Percentiles rank a stretch among this genome's conserved stretches.
These are phyloP conservation scores for Trametes sp. DNA, from an alignment of 1,284 basidiomycete species.

Conservation along the genomic window DNA sequence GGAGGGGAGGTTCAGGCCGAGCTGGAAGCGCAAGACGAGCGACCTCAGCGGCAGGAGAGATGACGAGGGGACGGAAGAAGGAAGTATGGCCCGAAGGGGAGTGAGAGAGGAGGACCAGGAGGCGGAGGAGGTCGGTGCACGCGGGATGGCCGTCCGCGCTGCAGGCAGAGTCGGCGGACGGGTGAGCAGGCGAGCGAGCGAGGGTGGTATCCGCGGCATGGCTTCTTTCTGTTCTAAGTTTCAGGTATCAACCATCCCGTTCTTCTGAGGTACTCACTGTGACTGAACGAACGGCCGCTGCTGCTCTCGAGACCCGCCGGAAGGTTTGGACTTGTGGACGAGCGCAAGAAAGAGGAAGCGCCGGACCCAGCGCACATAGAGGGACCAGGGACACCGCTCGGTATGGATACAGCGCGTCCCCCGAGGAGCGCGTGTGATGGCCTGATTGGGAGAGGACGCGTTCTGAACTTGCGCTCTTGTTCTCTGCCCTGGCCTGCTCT, in stretches of 20 bases:
- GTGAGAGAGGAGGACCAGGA: conserved; percentile 25
- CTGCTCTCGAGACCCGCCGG: conserved; percentile 8
- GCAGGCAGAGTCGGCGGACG: conserved; percentile 31
- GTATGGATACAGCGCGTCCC: background rate
- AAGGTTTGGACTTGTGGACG: conserved; percentile 18
- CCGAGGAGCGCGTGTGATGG: conserved; percentile 3
- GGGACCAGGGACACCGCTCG: conserved; percentile 20
- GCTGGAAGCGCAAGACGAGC: conserved; percentile 23
- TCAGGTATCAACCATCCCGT: background rate
- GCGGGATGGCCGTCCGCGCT: conserved; percentile 17
- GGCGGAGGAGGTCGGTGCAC: conserved; percentile 15
- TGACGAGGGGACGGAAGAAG: conserved; percentile 15
- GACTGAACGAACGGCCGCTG: conserved; percentile 1
- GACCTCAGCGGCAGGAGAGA: conserved; percentile 23
- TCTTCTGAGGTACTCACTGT: conserved; percentile 6
- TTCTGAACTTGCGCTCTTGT: conserved; percentile 21
- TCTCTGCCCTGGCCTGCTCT: conserved; percentile 2
- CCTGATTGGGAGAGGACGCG: conserved; percentile 23
- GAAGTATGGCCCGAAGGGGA: conserved; percentile 26
- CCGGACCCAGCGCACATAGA: background rate
- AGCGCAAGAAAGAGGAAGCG: conserved; percentile 21
- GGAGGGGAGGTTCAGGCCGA: conserved; percentile 17
- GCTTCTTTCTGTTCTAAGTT: background rate
- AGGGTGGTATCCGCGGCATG: conserved; percentile 40
- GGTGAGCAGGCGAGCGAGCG: conserved; percentile 35